Percentiles rank a stretch among this genome's conserved stretches.
These are phyloP conservation scores for Leishmania tropica DNA, from an alignment of 208 protist species.

Conservation along the genomic window DNA sequence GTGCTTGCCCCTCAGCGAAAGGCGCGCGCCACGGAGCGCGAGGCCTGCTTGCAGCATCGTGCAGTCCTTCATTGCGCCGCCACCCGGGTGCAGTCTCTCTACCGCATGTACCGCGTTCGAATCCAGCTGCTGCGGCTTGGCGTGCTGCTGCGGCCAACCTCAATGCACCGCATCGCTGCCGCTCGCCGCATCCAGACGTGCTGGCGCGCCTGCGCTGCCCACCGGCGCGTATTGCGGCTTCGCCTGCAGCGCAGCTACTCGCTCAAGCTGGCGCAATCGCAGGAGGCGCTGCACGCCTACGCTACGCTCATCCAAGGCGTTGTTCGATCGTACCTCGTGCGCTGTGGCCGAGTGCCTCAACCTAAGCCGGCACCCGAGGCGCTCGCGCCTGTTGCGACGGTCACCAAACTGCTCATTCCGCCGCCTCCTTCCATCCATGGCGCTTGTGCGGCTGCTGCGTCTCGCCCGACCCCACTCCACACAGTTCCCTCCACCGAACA, in stretches of 20 bases:
- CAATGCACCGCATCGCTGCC: slow-evolving; percentile 12
- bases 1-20: slow-evolving; percentile 1
- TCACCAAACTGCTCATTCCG: neutral
- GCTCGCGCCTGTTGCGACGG: neutral
- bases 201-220: slow-evolving; percentile 47
- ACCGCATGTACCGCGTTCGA: slow-evolving; percentile 64
- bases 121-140: neutral
- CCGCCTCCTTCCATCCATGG: neutral
- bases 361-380: neutral
- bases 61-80: slow-evolving; percentile 28
- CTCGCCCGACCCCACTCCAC: neutral
- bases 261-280: slow-evolving; percentile 10
- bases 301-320: slow-evolving; percentile 57
- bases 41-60: slow-evolving; percentile 11
- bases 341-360: neutral
- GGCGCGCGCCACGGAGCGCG: neutral
- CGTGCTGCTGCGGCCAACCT: slow-evolving; percentile 12
- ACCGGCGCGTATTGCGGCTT: slow-evolving; percentile 35
- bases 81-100: slow-evolving; percentile 46
- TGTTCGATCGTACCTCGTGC: slow-evolving; percentile 31
- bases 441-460: neutral
- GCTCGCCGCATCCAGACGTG: slow-evolving; percentile 49
- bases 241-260: slow-evolving; percentile 21
- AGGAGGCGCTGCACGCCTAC: slow-evolving; percentile 54
- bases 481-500: neutral